Percentiles rank a stretch among this genome's conserved stretches.
Conservation (phyloP, 2,329 filamentous ascomycete genomes). For the Calonectria fujianensis region DNA sequence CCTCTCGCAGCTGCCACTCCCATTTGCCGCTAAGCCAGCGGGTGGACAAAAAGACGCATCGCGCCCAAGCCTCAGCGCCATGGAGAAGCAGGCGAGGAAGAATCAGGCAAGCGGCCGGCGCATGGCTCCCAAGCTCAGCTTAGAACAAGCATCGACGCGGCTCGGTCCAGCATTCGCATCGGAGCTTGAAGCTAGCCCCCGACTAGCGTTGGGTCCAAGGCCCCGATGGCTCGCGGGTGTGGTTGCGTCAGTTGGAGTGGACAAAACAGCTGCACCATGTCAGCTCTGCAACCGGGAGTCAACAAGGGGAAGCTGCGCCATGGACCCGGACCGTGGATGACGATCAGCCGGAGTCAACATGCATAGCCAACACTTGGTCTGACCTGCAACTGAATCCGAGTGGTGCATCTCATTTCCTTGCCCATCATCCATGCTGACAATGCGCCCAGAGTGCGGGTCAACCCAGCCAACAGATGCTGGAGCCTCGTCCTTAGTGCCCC, state of each 20-base stretch:
- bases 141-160: slow-evolving; percentile 13
- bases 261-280: slow-evolving; percentile 33
- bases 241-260: slow-evolving; percentile 20
- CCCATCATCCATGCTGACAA: slow-evolving; percentile 16
- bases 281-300: slow-evolving; percentile 37
- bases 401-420: slow-evolving; percentile 34
- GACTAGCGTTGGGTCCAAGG: slow-evolving; percentile 13
- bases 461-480: slow-evolving; percentile 5
- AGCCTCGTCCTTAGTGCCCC: background rate
- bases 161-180: slow-evolving; percentile 9
- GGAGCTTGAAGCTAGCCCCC: slow-evolving; percentile 13
- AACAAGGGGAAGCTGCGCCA: slow-evolving; percentile 44
- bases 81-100: slow-evolving; percentile 20
- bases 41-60: slow-evolving; percentile 3
- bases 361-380: slow-evolving; percentile 32
- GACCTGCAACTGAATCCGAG: slow-evolving; percentile 27
- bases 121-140: slow-evolving; percentile 15
- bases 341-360: slow-evolving; percentile 38
- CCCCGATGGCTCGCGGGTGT: slow-evolving; percentile 15
- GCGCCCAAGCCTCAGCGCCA: slow-evolving; percentile 14
- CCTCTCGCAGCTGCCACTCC: background rate
- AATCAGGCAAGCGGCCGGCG: slow-evolving; percentile 25
- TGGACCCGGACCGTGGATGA: slow-evolving; percentile 51
- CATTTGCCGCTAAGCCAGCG: background rate
- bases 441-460: slow-evolving; percentile 13